Evolutionary conservation across 371 early-diverging fungal species (phyloP), one percentile per base, ranked within the genome.

Genomic region (Apophysomyces sp.): DNA sequence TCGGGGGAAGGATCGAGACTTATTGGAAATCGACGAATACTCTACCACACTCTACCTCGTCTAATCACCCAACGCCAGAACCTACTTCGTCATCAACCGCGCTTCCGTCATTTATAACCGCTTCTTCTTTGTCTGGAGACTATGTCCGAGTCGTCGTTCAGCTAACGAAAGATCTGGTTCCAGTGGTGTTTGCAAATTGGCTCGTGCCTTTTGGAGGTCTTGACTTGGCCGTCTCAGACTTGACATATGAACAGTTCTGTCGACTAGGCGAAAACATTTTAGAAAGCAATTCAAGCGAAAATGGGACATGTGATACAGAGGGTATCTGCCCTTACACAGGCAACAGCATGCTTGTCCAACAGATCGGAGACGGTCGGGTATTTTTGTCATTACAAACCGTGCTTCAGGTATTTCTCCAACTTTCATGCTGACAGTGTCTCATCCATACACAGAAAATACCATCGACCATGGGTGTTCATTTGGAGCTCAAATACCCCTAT

Each of bases 21-120:
- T 98, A 98, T 60, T 98, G 98, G 98, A 97, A 96, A 76, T 91
- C 96, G 2, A 93, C 94, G 0, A 89, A 88, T 57, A 82, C 85
- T 13, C 67, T 85, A 9, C 71, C 77, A 40, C 78, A 76, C 30
- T 57, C 77, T 29, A 61, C 55, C 4, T 16, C 21, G 49, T 64
- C 32, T 55, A 52, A 27, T 57, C 70, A 54, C 44, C 62, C 12
- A 54, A 58, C 59, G 6, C 60, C 69, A 8, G 68, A 68, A 24
- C 60, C 65, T 28, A 49, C 61, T 32, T 60, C 31, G 24, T 62
- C 44, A 41, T 60, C 39, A 37, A 61, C 41, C 51, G 61, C 32
- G 37, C 68, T 89, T 4, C 89, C 88, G 7, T 93, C 97, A 4
- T 89, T 97, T 52, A 88, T 96, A 30, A 89, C 91, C 0, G 89